Evolutionary conservation across 768 basidiomycete species (phyloP).

Genomic region (Dioszegia crocea): DNA sequence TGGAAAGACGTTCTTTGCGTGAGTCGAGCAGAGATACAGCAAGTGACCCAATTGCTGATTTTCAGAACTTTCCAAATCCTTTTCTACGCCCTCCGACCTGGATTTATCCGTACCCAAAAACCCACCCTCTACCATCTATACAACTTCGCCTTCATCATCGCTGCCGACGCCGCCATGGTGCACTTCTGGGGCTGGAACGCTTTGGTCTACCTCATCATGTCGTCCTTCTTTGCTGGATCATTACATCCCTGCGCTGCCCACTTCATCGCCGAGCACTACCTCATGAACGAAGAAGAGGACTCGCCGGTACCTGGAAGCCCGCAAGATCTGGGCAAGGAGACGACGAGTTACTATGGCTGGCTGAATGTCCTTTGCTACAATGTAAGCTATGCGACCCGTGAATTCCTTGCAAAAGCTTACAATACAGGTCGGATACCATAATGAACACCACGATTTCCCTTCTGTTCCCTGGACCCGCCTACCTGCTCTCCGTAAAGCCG

Average conservation of each 20-base stretch:
- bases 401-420: not conserved
- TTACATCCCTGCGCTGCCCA: slow-evolving; percentile 94
- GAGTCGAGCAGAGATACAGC: too few relatives aligned
- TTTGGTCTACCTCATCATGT: slow-evolving; percentile 75
- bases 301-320: slow-evolving; percentile 16
- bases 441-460: slow-evolving; percentile 99
- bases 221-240: slow-evolving; percentile 93
- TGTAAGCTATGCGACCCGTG: slow-evolving; percentile 53
- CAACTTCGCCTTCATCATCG: slow-evolving; percentile 67
- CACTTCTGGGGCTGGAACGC: slow-evolving; percentile 51
- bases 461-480: slow-evolving; percentile 92
- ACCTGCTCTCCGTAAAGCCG: slow-evolving; percentile 72
- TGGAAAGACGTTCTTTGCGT: slow-evolving; percentile 98
- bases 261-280: slow-evolving; percentile 95
- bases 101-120: slow-evolving; percentile 78
- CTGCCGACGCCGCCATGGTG: slow-evolving; percentile 66
- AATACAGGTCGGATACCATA: slow-evolving; percentile 87
- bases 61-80: slow-evolving; percentile 88
- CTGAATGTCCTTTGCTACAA: slow-evolving; percentile 91
- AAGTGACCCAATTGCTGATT: too few relatives aligned
- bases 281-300: slow-evolving; percentile 49
- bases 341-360: slow-evolving; percentile 92
- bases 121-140: slow-evolving; percentile 78
- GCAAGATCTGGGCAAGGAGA: slow-evolving; percentile 71
- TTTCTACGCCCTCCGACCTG: slow-evolving; percentile 94